Percentiles rank a stretch among this genome's conserved stretches.
phyloP scores from a whole-genome alignment of 1,284 basidiomycete genomes.

The Porphyrellus sp. region DNA sequence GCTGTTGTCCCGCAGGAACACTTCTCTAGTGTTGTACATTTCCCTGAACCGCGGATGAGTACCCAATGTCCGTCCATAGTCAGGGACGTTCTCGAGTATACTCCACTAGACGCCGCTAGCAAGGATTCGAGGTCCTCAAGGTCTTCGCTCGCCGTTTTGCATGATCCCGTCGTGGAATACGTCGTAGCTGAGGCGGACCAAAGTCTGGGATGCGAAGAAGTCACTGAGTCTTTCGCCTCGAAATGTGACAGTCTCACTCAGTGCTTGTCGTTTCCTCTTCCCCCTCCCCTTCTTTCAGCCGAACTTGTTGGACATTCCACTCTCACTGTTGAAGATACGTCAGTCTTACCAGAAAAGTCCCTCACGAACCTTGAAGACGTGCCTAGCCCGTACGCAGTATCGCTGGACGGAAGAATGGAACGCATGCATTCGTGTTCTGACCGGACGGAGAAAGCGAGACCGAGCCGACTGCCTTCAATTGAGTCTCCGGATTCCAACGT shows the following conservation, averaged over 20 bases:
- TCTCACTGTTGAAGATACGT: neutral
- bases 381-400: neutral
- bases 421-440: constrained; percentile 3
- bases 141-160: neutral
- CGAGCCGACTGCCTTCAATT: constrained; percentile 4
- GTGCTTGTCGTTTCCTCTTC: constrained; percentile 23
- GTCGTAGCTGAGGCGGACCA: neutral
- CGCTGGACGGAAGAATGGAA: constrained; percentile 4
- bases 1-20: too few species aligned
- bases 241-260: constrained; percentile 5
- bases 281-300: constrained; percentile 8
- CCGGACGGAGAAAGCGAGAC: constrained; percentile 18
- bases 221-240: neutral
- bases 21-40: neutral
- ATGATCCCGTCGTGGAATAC: neutral
- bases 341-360: neutral
- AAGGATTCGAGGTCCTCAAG: neutral
- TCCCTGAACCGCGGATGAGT: neutral
- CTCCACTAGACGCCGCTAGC: neutral
- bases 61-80: neutral
- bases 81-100: neutral
- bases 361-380: neutral
- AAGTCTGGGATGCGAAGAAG: constrained; percentile 1
- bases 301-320: constrained; percentile 8
- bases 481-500: neutral